Conservation (phyloP, 345 rosid species). For the Pseudoturritis turrita region DNA sequence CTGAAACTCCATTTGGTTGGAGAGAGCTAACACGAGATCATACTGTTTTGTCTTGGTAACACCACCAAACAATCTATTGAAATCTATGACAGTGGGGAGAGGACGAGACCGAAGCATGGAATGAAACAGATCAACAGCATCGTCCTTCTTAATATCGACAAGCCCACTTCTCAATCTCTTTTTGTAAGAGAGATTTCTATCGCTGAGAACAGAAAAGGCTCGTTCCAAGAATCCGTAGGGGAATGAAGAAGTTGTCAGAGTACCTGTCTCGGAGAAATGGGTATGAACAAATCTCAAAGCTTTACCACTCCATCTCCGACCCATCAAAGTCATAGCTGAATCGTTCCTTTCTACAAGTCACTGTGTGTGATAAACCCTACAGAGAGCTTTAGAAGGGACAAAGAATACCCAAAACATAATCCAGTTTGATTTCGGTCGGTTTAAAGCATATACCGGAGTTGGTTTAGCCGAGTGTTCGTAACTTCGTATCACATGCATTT, state of each 20-base stretch:
- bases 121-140: neutral
- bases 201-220: neutral
- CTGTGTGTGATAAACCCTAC: neutral
- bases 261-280: neutral
- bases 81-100: neutral
- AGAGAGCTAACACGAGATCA: neutral
- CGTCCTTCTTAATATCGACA: neutral
- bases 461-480: neutral
- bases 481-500: too few species aligned
- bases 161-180: neutral
- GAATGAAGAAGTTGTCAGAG: neutral
- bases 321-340: neutral
- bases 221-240: neutral
- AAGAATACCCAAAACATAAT: neutral
- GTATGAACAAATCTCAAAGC: slow-evolving; percentile 1
- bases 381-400: neutral
- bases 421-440: neutral
- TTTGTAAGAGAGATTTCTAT: neutral
- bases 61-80: neutral
- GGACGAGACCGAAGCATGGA: neutral
- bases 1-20: neutral
- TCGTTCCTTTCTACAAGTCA: neutral
- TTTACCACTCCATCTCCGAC: too few species aligned
- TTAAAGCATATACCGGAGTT: neutral
- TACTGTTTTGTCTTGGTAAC: neutral